Base-by-base conservation (phyloP, 768 basidiomycete genomes). In the Tylopilus sp. region DNA sequence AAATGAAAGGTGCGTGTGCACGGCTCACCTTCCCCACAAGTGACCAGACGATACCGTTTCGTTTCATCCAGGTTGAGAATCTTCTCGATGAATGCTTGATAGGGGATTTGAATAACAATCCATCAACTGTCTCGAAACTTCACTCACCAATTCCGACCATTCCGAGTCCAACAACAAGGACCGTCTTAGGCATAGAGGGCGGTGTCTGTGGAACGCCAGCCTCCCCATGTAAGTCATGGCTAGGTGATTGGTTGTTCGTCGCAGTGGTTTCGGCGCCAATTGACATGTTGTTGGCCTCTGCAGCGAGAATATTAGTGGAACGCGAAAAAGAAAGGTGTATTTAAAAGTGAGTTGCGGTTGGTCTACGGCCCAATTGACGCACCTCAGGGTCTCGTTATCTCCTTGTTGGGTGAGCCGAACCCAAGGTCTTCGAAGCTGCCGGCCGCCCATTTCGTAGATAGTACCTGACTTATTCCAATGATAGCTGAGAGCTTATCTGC, bases 1-100 rank as follows among this genome's bases (percentile, higher is more conserved):
- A 69, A 64, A 69, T 29, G 67, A 63, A 33, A 62, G 45, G 16
- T 55, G 3, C 37, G 5, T 25, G 22, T 33, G 46, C 17, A 49
- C 31, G 44, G 66, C 29, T 53, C 58, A 61, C 78, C 79, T 69
- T 89, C 86, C 12, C 85, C 84, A 42, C 79, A 81, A 1, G 83
- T 85, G 14, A 81, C 72, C 28, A 86, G 69, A 47, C 75, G 72
- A 67, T 84, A 86, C 17, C 69, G 66, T 8, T 72, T 71, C 4
- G 64, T 65, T 19, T 76, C 74, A 58, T 87, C 83, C 25, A 82
- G 73, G 50, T 76, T 74, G 38, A 86, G 73, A 28, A 88, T 70
- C 59, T 86, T 87, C 63, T 87, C 85, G 59, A 87, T 84, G 71
- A 87, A 86, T 0, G 84, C 84, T 54, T 19, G 21, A 31, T 16